phyloP scores from a whole-genome alignment of 176 grass and related monocot genomes.

The Secale cereale region DNA sequence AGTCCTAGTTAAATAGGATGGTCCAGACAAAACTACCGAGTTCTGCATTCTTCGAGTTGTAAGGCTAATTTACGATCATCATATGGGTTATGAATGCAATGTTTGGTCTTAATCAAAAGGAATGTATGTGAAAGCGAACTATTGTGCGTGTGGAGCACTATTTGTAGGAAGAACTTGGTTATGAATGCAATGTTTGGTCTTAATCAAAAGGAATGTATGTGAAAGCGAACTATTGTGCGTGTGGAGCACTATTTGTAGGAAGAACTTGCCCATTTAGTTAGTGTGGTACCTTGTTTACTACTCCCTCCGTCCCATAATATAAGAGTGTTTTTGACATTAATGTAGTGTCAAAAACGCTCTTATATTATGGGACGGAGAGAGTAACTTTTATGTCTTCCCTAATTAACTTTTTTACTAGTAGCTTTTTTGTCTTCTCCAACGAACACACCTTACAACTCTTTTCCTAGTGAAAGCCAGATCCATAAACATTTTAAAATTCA shows the following conservation, averaged over 20 bases:
- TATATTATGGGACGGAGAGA: too few species aligned
- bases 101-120: neutral
- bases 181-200: too few species aligned
- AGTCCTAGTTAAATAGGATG: neutral
- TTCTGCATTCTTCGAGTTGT: neutral
- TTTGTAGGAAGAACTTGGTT: neutral
- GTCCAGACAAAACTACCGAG: neutral
- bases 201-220: neutral
- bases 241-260: neutral
- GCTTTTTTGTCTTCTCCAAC: neutral
- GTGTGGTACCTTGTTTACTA: neutral
- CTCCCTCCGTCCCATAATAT: too few species aligned
- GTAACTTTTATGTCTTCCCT: too few species aligned
- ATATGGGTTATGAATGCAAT: neutral
- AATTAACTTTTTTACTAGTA: neutral
- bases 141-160: neutral
- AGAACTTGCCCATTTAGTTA: neutral
- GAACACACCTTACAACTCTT: neutral
- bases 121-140: neutral
- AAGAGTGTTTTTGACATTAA: too few species aligned
- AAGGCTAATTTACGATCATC: neutral
- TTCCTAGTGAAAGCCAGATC: neutral
- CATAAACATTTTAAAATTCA: neutral
- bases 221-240: neutral
- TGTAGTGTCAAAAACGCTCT: too few species aligned